These are phyloP conservation scores for Gossypium gossypioides DNA, from an alignment of 441 rosid genomes.

Conservation along the genomic window DNA sequence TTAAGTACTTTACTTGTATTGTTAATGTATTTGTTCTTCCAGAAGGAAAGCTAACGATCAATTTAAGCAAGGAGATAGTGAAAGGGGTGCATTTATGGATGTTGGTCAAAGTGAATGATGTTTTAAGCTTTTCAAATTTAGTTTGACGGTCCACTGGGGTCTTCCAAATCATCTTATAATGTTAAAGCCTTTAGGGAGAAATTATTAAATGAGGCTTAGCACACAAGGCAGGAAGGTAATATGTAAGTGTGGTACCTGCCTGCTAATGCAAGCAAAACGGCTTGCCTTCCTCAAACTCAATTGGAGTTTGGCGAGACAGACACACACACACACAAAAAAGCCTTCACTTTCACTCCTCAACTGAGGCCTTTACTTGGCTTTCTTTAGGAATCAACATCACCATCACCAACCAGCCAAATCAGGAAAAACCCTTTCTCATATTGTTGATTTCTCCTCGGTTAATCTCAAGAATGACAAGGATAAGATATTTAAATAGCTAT, in stretches of 20 bases:
- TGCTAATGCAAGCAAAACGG: conserved; percentile 43
- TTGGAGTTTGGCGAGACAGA: conserved; percentile 27
- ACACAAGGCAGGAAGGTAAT: conserved; percentile 54
- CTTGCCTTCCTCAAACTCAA: conserved; percentile 26
- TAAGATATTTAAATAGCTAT: too few species aligned
- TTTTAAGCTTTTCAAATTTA: background rate
- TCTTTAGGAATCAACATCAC: conserved; percentile 14
- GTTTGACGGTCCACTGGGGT: conserved; percentile 6
- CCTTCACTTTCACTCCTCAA: conserved; percentile 31
- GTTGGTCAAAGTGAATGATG: conserved; percentile 9
- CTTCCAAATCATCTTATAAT: background rate
- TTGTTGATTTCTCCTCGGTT: background rate
- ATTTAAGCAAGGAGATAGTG: conserved; percentile 11
- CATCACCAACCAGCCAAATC: conserved; percentile 21
- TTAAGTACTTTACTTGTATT: conserved; percentile 2
- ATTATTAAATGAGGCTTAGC: conserved; percentile 23
- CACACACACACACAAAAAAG: background rate
- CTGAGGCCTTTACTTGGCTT: background rate
- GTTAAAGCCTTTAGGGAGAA: background rate
- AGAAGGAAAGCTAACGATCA: conserved; percentile 11
- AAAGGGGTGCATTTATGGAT: background rate
- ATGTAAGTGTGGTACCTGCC: conserved; percentile 27
- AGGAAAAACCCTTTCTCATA: background rate
- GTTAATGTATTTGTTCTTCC: conserved; percentile 8
- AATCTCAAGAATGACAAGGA: too few species aligned